Percentiles rank a stretch among this genome's conserved stretches.
Conservation (phyloP, 148 eudicot species). For the Rhododendron mucronatum region DNA sequence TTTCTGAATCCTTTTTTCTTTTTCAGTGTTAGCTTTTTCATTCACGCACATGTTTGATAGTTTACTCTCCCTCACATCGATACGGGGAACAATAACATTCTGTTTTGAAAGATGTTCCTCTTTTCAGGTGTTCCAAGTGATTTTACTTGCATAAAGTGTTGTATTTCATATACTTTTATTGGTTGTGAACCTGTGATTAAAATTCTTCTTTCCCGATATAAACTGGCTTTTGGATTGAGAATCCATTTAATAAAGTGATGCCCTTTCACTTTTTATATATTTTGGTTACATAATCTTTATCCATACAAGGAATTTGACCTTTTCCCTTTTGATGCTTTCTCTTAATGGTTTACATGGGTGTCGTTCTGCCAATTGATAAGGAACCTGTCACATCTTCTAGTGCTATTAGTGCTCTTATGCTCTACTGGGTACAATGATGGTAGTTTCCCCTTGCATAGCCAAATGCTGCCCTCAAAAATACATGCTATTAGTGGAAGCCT, state of each 20-base stretch:
- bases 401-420: not conserved
- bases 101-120: not conserved
- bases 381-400: not conserved
- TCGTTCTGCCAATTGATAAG: not conserved
- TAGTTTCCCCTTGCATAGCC: not conserved
- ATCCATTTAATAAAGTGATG: not conserved
- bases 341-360: not conserved
- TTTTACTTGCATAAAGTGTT: constrained; percentile 18
- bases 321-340: not conserved
- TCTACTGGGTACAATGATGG: not conserved
- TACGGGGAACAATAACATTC: not conserved
- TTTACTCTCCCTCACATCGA: not conserved
- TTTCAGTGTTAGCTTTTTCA: constrained; percentile 17
- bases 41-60: constrained; percentile 19
- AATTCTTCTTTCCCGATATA: not conserved
- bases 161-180: not conserved
- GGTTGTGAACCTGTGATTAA: not conserved
- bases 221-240: not conserved
- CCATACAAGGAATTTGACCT: not conserved
- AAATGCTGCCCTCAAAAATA: not conserved
- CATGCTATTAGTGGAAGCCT: not conserved
- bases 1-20: not conserved
- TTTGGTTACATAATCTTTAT: not conserved
- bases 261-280: not conserved
- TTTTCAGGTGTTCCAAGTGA: not conserved